Evolutionary conservation across 2,329 filamentous ascomycete genomes (phyloP).

Genomic region (Pseudocercospora vitis): DNA sequence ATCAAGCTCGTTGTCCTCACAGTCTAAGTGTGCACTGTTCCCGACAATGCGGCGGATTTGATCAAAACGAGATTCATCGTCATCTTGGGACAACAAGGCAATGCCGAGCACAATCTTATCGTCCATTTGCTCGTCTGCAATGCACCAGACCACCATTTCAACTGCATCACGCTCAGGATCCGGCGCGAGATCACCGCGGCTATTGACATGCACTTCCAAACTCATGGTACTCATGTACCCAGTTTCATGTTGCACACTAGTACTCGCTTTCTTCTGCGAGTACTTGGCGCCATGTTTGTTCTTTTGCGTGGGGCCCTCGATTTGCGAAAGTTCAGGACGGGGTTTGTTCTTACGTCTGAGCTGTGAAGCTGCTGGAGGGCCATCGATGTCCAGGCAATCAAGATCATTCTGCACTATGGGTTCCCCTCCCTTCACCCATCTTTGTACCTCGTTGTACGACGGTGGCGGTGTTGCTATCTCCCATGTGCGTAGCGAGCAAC

Average conservation of each 20-base stretch:
- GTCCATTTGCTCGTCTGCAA: constrained; percentile 64
- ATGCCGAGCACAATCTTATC: constrained; percentile 69
- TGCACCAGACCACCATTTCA: constrained; percentile 83
- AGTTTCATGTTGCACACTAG: constrained; percentile 76
- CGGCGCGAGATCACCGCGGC: constrained; percentile 73
- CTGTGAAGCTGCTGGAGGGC: constrained; percentile 32
- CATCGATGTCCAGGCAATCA: constrained; percentile 33
- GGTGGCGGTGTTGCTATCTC: constrained; percentile 73
- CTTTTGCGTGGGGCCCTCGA: constrained; percentile 82
- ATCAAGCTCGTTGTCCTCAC: constrained; percentile 76
- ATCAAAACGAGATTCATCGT: constrained; percentile 58
- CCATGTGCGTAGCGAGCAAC: constrained; percentile 70
- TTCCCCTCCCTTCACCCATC: constrained; percentile 60
- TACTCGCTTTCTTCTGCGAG: constrained; percentile 71
- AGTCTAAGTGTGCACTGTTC: constrained; percentile 61
- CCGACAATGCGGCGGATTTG: constrained; percentile 62
- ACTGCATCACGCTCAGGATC: constrained; percentile 91
- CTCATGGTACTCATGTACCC: constrained; percentile 98
- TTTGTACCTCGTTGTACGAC: constrained; percentile 64
- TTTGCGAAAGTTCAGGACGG: constrained; percentile 67
- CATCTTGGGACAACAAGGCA: constrained; percentile 58
- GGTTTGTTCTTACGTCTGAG: constrained; percentile 38
- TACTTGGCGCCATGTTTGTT: constrained; percentile 83
- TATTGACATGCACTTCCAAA: constrained; percentile 88
- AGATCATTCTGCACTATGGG: constrained; percentile 20